These are phyloP conservation scores for Thoreauomyces humboldtii DNA, from an alignment of 192 early-diverging fungal species.

Conservation along the genomic window DNA sequence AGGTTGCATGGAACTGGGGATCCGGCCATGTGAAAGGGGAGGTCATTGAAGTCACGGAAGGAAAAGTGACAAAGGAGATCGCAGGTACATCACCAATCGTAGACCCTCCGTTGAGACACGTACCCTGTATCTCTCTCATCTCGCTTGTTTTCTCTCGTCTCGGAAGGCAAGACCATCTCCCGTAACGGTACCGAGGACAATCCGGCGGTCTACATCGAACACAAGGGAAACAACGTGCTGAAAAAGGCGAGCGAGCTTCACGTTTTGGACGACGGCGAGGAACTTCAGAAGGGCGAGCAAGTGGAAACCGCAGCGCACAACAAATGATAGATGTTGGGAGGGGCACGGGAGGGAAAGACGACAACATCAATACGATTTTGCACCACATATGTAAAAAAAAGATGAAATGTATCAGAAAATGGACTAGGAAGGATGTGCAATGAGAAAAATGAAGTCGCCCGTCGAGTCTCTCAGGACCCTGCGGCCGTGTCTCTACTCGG, in stretches of 20 bases:
- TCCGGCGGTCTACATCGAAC: conserved; percentile 15
- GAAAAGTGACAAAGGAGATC: conserved; percentile 4
- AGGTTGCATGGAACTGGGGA: conserved; percentile 25
- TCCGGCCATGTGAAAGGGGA: conserved; percentile 5
- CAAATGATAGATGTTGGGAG: too few species aligned
- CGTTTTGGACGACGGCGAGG: conserved; percentile 14
- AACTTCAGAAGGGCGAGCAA: neutral
- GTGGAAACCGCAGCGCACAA: conserved; percentile 10
- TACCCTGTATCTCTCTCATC: too few species aligned
- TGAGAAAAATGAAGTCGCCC: too few species aligned
- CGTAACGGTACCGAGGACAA: conserved; percentile 17
- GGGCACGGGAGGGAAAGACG: too few species aligned
- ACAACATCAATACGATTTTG: too few species aligned
- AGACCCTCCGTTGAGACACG: too few species aligned
- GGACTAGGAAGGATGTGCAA: too few species aligned
- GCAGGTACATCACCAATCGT: too few species aligned
- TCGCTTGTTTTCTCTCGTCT: neutral
- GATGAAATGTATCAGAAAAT: neutral
- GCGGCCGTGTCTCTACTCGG: neutral
- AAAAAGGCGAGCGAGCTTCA: conserved; percentile 22
- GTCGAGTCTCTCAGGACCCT: neutral
- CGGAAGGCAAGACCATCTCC: conserved; percentile 15
- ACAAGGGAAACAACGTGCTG: neutral
- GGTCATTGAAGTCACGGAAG: conserved; percentile 5
- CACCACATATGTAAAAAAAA: neutral